Percentiles rank a stretch among this genome's conserved stretches.
Evolutionary conservation across 306 rosid species (phyloP).

Genomic region (Biancaea sappan): DNA sequence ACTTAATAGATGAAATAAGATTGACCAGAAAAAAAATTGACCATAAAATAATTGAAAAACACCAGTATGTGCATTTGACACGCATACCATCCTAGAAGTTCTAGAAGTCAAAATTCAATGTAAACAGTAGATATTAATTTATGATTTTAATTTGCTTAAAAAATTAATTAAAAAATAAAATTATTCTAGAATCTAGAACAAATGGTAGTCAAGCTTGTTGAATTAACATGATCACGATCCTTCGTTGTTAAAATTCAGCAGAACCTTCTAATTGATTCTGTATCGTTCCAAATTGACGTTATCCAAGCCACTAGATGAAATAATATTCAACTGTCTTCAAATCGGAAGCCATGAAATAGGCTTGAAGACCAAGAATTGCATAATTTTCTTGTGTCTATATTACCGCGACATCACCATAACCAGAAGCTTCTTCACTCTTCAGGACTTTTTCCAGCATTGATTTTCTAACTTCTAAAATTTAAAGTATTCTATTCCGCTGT

Average conservation of each 20-base stretch:
- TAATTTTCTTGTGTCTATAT: background rate
- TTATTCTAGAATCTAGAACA: background rate
- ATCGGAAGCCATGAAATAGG: background rate
- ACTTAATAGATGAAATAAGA: too few species aligned
- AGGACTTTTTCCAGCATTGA: background rate
- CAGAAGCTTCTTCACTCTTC: background rate
- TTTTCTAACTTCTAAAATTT: background rate
- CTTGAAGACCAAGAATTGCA: background rate
- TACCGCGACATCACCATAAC: background rate
- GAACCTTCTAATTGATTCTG: background rate
- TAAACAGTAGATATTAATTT: background rate
- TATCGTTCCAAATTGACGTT: background rate
- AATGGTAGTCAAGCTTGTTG: background rate
- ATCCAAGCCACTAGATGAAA: background rate
- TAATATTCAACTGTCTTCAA: background rate
- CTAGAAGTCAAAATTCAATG: background rate
- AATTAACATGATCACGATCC: background rate
- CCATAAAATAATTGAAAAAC: too few species aligned
- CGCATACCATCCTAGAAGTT: too few species aligned
- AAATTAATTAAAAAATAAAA: background rate
- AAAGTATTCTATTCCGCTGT: background rate
- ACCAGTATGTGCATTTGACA: background rate
- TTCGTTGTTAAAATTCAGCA: background rate
- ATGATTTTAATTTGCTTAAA: background rate
- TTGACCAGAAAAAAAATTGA: too few species aligned